Evolutionary conservation across 148 eudicot genomes (phyloP).

Genomic region (Silene latifolia): DNA sequence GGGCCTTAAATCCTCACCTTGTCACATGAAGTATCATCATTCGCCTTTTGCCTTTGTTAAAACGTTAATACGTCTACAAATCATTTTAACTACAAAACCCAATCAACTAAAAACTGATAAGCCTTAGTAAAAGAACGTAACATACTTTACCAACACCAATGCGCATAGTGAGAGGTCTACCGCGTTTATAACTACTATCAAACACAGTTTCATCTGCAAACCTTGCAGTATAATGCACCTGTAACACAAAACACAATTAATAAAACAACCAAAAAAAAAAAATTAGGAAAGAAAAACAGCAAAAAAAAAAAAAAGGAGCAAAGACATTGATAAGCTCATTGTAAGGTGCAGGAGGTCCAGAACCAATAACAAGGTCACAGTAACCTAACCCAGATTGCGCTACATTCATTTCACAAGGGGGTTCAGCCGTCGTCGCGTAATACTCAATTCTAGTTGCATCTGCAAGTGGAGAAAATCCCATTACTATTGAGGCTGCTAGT

Average conservation of each 20-base stretch:
- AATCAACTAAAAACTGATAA: background rate
- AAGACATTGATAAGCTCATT: conserved; percentile 65
- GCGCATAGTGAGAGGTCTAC: conserved; percentile 90
- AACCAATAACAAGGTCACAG: conserved; percentile 64
- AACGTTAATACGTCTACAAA: too few species aligned
- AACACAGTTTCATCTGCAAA: conserved; percentile 81
- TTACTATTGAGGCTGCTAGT: conserved; percentile 46
- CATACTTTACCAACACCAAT: conserved; percentile 79
- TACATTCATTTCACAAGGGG: conserved; percentile 63
- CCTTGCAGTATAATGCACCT: conserved; percentile 90
- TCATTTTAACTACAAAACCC: too few species aligned
- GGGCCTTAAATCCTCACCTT: too few species aligned
- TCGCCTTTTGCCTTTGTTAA: too few species aligned
- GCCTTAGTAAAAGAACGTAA: background rate
- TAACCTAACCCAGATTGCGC: conserved; percentile 76
- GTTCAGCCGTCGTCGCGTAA: conserved; percentile 78
- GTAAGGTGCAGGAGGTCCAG: conserved; percentile 58
- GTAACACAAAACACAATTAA: background rate
- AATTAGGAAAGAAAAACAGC: background rate
- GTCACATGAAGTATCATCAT: too few species aligned
- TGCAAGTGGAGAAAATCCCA: conserved; percentile 48
- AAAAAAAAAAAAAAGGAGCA: background rate
- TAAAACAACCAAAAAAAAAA: background rate
- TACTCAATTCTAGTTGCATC: conserved; percentile 76
- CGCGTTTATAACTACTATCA: conserved; percentile 90